Evolutionary conservation across 1,284 basidiomycete species (phyloP), one percentile per base, ranked within the genome.

Genomic region (Cryptococcus sp.): DNA sequence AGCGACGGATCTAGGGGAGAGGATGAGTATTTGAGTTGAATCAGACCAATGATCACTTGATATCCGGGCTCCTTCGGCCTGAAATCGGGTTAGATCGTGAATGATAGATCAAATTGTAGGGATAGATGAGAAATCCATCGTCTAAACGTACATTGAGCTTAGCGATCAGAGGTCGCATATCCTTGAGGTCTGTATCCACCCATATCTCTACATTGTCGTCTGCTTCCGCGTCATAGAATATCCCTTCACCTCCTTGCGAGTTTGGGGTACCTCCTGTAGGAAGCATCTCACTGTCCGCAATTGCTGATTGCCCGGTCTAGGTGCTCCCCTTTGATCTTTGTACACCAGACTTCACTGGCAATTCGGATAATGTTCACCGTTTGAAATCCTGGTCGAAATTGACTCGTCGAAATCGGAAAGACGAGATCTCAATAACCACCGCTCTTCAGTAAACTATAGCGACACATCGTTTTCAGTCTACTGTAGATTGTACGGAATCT

Each of bases 11-110:
- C 41, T 35, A 4, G 67, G 63, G 11, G 59, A 55, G 3, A 70
- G 56, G 42, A 70, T 56, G 41, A 70, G 35, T 5, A 70, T 34
- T 34, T 56, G 53, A 4, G 61, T 63, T 3, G 33, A 35, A 5
- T 55, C 42, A 2, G 57, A 53, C 32, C 47, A 45, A 37, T 67
- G 64, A 11, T 50, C 42, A 0, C 55, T 13, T 5, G 62, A 58
- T n/a, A 67, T 60, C n/a, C 49, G 44, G 23, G 60, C 67, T 5
- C 63, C 61, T 52, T 64, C 63, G 4, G 35, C 53, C 56, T 65
- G 44, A 7, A 0, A 32, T 32, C 3, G 30, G 13, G 11, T 13
- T 23, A 46, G 44, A n/a, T n/a, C n/a, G n/a, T n/a, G n/a, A n/a
- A n/a, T n/a, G n/a, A n/a, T n/a, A n/a, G n/a, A n/a, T n/a, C n/a